Conservation (phyloP, 2,329 filamentous ascomycete species). For the Colletotrichum tamarilloi region DNA sequence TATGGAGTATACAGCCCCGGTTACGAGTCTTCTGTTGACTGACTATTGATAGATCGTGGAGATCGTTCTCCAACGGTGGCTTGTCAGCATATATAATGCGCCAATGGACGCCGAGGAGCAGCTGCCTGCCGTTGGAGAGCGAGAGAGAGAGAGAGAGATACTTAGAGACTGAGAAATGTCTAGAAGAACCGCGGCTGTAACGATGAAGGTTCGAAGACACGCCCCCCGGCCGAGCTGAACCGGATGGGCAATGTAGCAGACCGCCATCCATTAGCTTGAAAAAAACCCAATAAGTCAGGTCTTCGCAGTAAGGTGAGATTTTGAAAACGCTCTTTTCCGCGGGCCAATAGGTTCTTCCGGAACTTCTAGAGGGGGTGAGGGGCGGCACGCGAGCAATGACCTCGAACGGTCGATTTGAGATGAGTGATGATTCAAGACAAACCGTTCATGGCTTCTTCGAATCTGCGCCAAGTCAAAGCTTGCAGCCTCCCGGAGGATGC, state of each 20-base stretch:
- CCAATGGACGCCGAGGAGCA: no score
- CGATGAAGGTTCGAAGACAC: neutral
- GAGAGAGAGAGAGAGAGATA: neutral
- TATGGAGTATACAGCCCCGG: neutral
- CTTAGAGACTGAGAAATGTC: neutral
- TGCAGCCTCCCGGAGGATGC: neutral
- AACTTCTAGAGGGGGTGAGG: neutral
- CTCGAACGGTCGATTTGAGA: no score
- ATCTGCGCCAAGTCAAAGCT: neutral
- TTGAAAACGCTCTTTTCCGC: neutral
- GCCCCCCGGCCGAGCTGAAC: neutral
- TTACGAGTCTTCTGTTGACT: neutral
- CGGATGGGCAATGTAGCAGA: neutral
- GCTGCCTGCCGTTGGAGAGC: neutral
- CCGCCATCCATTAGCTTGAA: neutral
- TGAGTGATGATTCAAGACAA: neutral
- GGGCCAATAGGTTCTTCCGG: neutral
- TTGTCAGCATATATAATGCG: no score
- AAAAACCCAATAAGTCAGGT: no score
- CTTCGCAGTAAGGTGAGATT: no score
- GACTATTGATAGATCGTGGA: neutral
- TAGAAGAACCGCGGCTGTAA: neutral
- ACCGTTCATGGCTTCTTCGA: neutral
- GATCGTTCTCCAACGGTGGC: neutral
- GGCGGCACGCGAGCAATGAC: neutral